Evolutionary conservation across 1,139 yeast genomes (phyloP).

Genomic region (Lodderomyces margitis): DNA sequence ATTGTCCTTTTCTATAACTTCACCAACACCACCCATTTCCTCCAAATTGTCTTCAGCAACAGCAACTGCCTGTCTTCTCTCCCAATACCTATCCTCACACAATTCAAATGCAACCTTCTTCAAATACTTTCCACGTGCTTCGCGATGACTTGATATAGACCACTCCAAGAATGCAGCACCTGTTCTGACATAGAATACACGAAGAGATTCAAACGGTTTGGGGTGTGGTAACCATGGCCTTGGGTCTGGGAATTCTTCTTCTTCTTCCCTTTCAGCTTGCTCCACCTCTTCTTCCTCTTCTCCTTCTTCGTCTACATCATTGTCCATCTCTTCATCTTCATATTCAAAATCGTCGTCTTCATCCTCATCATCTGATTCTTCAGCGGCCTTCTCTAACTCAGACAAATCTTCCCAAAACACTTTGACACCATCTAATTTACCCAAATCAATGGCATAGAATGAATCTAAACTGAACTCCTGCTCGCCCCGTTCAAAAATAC

Average conservation of each 20-base stretch:
- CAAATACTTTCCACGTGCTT: constrained; percentile 87
- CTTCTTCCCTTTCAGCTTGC: constrained; percentile 54
- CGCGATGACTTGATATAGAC: constrained; percentile 84
- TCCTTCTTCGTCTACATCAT: constrained; percentile 55
- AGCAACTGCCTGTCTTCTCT: constrained; percentile 90
- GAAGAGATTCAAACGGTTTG: constrained; percentile 83
- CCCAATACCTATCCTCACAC: constrained; percentile 98
- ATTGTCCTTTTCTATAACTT: constrained; percentile 78
- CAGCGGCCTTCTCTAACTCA: constrained; percentile 29
- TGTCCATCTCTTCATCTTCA: constrained; percentile 65
- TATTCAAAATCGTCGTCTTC: constrained; percentile 54
- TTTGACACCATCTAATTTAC: constrained; percentile 82
- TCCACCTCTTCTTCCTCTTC: constrained; percentile 51
- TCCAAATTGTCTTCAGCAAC: constrained; percentile 85
- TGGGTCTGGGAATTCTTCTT: constrained; percentile 78
- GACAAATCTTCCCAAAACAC: constrained; percentile 86
- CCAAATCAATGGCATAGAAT: constrained; percentile 80
- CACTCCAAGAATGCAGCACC: constrained; percentile 88
- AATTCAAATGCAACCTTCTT: constrained; percentile 87
- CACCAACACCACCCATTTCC: constrained; percentile 89
- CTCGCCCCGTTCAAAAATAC: constrained; percentile 86
- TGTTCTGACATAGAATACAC: constrained; percentile 82
- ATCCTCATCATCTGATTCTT: constrained; percentile 42
- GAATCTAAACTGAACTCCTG: constrained; percentile 82
- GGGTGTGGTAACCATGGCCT: constrained; percentile 98